A percentile compares a stretch with the other conserved stretches of the same genome.
phyloP scores from a whole-genome alignment of 2,329 filamentous ascomycete species.

The Cryphonectria japonica region DNA sequence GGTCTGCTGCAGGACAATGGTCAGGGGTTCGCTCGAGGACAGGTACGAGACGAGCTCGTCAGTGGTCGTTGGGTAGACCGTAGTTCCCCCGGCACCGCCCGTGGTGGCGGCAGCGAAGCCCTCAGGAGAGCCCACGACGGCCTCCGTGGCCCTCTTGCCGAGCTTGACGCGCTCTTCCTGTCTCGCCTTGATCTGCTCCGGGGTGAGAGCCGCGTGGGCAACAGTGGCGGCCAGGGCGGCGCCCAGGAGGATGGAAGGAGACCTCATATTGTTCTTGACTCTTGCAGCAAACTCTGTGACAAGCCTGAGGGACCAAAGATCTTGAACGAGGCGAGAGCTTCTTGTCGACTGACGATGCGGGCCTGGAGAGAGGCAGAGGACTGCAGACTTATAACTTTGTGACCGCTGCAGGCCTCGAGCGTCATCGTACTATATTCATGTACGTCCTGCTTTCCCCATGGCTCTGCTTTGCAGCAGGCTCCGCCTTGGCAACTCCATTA shows the following conservation, averaged over 20 bases:
- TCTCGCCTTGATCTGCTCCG: constrained; percentile 2
- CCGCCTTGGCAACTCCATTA: not conserved
- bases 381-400: not conserved
- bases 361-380: not conserved
- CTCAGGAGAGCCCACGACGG: constrained; percentile 43
- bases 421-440: not conserved
- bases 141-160: constrained; percentile 25
- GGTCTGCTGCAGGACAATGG: constrained; percentile 60
- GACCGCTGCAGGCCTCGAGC: not conserved
- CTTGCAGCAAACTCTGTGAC: not conserved
- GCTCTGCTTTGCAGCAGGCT: not conserved
- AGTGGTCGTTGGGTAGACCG: constrained; percentile 57
- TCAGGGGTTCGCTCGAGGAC: not conserved
- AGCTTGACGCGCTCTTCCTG: constrained; percentile 16
- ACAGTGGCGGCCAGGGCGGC: constrained; percentile 9
- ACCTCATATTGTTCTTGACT: constrained; percentile 11
- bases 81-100: constrained; percentile 58
- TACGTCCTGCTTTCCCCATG: not conserved
- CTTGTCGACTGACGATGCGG: not conserved
- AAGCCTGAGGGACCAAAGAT: not conserved
- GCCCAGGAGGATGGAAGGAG: constrained; percentile 10
- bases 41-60: constrained; percentile 55
- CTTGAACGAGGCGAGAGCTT: not conserved
- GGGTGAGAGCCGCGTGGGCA: constrained; percentile 16
- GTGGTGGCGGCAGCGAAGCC: constrained; percentile 57